These are phyloP conservation scores for Bolboschoenoplectus hybrid DNA, from an alignment of 202 grass and related monocot genomes.

Conservation along the genomic window DNA sequence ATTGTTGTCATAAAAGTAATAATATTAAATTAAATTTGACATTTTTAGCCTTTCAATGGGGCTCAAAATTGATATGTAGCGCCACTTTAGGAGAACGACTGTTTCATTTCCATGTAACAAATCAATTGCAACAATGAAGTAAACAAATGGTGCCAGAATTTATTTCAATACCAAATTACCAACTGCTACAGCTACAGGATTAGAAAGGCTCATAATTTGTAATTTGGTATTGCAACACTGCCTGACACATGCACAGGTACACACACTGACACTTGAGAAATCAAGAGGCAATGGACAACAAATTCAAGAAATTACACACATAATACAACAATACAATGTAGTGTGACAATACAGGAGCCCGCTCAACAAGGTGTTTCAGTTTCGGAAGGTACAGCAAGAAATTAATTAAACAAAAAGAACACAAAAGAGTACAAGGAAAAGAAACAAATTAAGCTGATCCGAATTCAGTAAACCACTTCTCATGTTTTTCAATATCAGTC, in stretches of 20 bases:
- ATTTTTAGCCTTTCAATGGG: no score
- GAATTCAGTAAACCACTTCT: constrained; percentile 98
- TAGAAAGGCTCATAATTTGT: neutral
- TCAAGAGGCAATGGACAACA: neutral
- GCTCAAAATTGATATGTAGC: no score
- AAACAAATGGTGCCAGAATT: no score
- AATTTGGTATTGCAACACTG: neutral
- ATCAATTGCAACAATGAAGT: no score
- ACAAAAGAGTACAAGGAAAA: neutral
- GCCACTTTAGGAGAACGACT: no score
- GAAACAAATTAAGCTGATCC: constrained; percentile 64
- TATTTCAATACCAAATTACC: no score
- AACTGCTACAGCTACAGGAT: no score
- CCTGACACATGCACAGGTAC: neutral
- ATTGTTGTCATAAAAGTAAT: neutral
- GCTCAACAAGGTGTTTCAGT: neutral
- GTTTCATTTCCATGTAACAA: no score
- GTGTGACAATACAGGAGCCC: neutral
- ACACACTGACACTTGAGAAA: neutral
- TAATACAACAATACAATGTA: constrained; percentile 9
- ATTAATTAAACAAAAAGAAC: neutral
- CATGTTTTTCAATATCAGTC: constrained; percentile 83
- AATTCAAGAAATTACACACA: constrained; percentile 9
- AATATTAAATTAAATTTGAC: neutral
- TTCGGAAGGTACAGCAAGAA: neutral